These are phyloP conservation scores for Aegilops speltoides DNA, from an alignment of 176 grass and related monocot genomes.

Conservation along the genomic window DNA sequence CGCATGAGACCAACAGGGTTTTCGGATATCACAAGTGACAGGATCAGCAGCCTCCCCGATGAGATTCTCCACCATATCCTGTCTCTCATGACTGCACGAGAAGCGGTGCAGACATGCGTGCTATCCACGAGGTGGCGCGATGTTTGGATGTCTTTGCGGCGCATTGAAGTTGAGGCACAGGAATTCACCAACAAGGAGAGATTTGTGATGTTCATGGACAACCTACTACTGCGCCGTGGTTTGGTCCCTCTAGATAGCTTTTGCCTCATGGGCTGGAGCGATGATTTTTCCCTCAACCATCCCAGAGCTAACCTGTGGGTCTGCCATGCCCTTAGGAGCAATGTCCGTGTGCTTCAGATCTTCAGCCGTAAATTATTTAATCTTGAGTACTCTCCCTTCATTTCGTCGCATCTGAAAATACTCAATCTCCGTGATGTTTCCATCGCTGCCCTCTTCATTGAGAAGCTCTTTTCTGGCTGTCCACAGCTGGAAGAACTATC, in stretches of 20 bases:
- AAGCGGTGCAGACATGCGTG: background rate
- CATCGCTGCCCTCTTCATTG: constrained; percentile 10
- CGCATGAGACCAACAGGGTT: background rate
- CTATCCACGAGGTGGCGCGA: background rate
- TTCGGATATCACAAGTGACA: background rate
- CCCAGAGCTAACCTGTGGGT: background rate
- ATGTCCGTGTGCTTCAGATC: background rate
- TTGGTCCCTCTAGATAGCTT: background rate
- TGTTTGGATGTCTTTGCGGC: background rate
- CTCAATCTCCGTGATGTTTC: background rate
- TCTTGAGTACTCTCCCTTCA: background rate
- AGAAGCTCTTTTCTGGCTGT: constrained; percentile 1
- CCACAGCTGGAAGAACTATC: background rate
- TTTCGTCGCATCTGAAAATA: constrained; percentile 2
- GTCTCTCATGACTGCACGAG: constrained; percentile 7
- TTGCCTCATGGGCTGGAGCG: background rate
- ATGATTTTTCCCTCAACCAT: background rate
- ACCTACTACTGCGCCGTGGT: constrained; percentile 4
- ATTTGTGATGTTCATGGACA: constrained; percentile 20
- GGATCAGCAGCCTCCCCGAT: constrained; percentile 1
- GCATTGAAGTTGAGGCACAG: background rate
- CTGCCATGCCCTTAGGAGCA: constrained; percentile 3
- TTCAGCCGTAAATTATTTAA: background rate
- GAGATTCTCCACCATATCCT: constrained; percentile 2
- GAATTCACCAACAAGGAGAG: background rate